These are phyloP conservation scores for Suillus weaverae DNA, from an alignment of 768 basidiomycete genomes.

Conservation along the genomic window DNA sequence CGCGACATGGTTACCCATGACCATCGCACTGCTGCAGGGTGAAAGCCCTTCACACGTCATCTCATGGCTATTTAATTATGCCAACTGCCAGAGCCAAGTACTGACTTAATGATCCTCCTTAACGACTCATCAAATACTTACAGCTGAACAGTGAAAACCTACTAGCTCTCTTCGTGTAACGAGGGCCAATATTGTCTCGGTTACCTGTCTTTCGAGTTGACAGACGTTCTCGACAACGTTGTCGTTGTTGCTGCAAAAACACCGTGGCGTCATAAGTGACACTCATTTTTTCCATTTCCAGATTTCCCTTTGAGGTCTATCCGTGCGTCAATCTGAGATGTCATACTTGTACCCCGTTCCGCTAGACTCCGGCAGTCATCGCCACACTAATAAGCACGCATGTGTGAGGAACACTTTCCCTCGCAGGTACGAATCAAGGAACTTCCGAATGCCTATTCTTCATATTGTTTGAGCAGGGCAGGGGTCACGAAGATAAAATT, in stretches of 20 bases:
- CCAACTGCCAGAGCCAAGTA: neutral
- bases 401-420: neutral
- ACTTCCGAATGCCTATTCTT: neutral
- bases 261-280: neutral
- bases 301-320: neutral
- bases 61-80: conserved; percentile 1
- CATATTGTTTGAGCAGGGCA: neutral
- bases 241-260: neutral
- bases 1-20: conserved; percentile 5
- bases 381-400: neutral
- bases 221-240: neutral
- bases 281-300: neutral
- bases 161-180: neutral
- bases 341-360: neutral
- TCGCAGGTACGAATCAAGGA: neutral
- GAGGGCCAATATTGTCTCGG: neutral
- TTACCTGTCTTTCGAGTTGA: neutral
- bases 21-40: neutral
- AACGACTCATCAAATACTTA: neutral
- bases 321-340: neutral
- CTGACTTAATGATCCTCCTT: neutral
- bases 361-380: neutral
- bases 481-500: neutral
- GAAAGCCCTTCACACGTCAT: neutral
- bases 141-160: neutral